Conservation (phyloP, 345 rosid genomes). For the Bruguiera gymnorhiza region DNA sequence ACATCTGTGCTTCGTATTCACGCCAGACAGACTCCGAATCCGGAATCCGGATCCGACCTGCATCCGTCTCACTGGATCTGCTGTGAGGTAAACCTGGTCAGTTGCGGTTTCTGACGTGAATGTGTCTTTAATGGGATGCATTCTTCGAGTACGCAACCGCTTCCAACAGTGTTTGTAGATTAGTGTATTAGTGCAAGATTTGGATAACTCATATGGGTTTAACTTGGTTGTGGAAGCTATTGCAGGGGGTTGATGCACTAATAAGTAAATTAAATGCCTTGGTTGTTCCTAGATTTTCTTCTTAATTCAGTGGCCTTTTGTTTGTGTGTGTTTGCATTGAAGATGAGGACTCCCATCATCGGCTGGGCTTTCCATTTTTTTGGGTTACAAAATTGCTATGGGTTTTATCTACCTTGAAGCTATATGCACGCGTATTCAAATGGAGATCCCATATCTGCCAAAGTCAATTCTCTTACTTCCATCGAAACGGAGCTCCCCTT, state of each 20-base stretch:
- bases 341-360: constrained; percentile 31
- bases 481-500: constrained; percentile 87
- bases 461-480: constrained; percentile 86
- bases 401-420: constrained; percentile 86
- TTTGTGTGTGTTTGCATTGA: neutral
- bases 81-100: too few species aligned
- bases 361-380: constrained; percentile 39
- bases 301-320: constrained; percentile 12
- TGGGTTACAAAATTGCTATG: constrained; percentile 47
- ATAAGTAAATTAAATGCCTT: neutral
- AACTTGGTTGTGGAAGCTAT: neutral
- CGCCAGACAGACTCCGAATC: too few species aligned
- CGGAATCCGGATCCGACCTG: too few species aligned
- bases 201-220: neutral
- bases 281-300: constrained; percentile 1
- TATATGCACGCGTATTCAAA: constrained; percentile 74
- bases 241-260: neutral
- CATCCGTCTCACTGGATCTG: too few species aligned
- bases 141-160: too few species aligned
- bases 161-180: too few species aligned
- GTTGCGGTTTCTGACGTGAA: too few species aligned
- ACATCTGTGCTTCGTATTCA: too few species aligned
- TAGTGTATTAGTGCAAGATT: neutral
- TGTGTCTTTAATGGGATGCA: too few species aligned
- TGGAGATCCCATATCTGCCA: constrained; percentile 43